phyloP scores from a whole-genome alignment of 352 stramenopile species.

The Globisporangium heterothallicum region DNA sequence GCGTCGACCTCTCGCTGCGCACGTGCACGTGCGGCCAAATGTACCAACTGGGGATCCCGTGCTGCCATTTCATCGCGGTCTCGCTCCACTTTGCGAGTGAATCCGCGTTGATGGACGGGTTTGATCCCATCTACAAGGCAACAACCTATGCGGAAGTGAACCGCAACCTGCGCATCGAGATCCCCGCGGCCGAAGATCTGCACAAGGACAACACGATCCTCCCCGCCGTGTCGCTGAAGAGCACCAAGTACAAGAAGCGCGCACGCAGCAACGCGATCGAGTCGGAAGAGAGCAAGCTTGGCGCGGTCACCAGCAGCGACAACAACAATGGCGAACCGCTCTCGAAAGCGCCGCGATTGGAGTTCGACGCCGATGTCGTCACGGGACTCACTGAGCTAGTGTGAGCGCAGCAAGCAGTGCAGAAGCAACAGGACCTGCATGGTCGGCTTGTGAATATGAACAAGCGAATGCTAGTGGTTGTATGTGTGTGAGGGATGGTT shows the following conservation, averaged over 20 bases:
- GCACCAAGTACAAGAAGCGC: slow-evolving; percentile 60
- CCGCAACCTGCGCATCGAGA: slow-evolving; percentile 69
- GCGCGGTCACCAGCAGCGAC: not conserved
- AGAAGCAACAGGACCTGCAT: too few species aligned
- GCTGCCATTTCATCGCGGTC: slow-evolving; percentile 69
- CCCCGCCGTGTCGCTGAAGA: slow-evolving; percentile 39
- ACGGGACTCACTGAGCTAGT: slow-evolving; percentile 53
- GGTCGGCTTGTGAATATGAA: too few species aligned
- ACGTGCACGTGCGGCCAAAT: slow-evolving; percentile 72
- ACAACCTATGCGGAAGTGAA: slow-evolving; percentile 51
- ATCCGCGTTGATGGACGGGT: slow-evolving; percentile 48
- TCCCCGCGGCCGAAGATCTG: slow-evolving; percentile 61
- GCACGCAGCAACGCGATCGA: slow-evolving; percentile 17
- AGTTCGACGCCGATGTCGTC: slow-evolving; percentile 61
- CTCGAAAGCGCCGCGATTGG: slow-evolving; percentile 45
- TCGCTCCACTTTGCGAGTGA: slow-evolving; percentile 67
- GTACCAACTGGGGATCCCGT: slow-evolving; percentile 69
- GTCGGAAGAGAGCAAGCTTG: not conserved
- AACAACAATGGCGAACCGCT: slow-evolving; percentile 9
- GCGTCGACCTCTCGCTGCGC: slow-evolving; percentile 57
- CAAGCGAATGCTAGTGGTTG: too few species aligned
- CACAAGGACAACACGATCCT: slow-evolving; percentile 64
- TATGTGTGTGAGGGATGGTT: too few species aligned
- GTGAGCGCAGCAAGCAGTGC: too few species aligned
- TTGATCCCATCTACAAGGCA: slow-evolving; percentile 75